Evolutionary conservation across 2,329 filamentous ascomycete genomes (phyloP), one percentile per base, ranked within the genome.

Genomic region (Pseudonectria foliicola): DNA sequence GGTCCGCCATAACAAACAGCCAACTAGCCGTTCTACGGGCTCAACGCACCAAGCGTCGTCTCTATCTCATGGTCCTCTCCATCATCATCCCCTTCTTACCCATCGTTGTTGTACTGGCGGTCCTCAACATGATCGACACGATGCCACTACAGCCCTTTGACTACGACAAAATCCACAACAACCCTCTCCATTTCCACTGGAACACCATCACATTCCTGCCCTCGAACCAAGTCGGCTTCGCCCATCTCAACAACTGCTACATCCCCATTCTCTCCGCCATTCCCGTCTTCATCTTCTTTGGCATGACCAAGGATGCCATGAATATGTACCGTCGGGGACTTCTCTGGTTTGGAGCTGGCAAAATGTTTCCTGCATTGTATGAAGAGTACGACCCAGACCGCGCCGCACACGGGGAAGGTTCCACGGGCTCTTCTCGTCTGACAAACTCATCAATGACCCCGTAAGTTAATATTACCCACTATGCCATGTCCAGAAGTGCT

Each of bases 11-110:
- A 13, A 50, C 50, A 15, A 56, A 53, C 35, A 70, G 64, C 54
- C 64, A 55, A 23, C 42, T 57, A 5, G 64, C 64, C 7, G 56
- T 55, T 4, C 44, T 60, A 11, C 63, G 72, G 6, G 66, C 64
- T 27, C 62, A 67, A 29, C 65, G 71, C 2, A 65, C 71, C 7
- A 64, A 64, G 28, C 62, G 67, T 30, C 68, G 72, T 27, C 66
- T 79, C 28, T 78, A 76, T 54, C 59, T 71, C 42, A 73, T 77
- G 67, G 64, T 68, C 11, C 35, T 75, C 10, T 63, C 62, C 27
- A 71, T 77, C 42, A 50, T 77, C 1, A 44, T 68, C 4, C 62
- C 72, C 3, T 76, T 73, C 47, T 46, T 74, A 1, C 73, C 73
- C 1, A 45, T 77, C 5, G 55, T 63, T 42, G 28, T 69, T 28